phyloP scores from a whole-genome alignment of 805 yeast genomes.

The Diddensiella santjacobensis region DNA sequence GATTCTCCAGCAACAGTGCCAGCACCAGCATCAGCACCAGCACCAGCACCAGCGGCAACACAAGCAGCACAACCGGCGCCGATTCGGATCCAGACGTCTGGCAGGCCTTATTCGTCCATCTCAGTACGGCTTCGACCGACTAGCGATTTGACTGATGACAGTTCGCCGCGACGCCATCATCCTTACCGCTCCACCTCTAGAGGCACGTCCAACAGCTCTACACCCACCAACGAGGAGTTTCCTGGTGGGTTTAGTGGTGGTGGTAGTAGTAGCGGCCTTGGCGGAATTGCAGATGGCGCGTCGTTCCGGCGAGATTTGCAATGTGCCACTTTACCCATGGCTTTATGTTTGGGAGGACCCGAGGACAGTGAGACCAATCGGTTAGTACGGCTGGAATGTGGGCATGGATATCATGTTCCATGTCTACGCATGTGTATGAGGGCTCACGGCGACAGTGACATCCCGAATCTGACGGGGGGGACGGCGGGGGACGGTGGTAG shows the following conservation, averaged over 20 bases:
- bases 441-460: slow-evolving; percentile 30
- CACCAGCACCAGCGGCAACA: neutral
- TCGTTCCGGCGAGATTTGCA: slow-evolving; percentile 27
- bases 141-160: neutral
- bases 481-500: slow-evolving; percentile 11
- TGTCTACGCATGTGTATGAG: slow-evolving; percentile 29
- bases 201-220: slow-evolving; percentile 1
- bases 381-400: slow-evolving; percentile 27
- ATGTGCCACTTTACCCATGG: slow-evolving; percentile 27
- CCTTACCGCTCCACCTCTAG: slow-evolving; percentile 17
- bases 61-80: neutral
- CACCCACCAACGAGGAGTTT: neutral
- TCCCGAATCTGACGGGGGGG: slow-evolving; percentile 23
- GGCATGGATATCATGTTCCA: slow-evolving; percentile 30
- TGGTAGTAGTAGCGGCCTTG: too few relatives aligned
- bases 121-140: neutral
- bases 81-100: neutral
- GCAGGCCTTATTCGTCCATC: neutral
- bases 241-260: neutral
- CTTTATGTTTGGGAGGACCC: slow-evolving; percentile 23
- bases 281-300: too few relatives aligned
- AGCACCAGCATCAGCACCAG: neutral
- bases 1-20: neutral
- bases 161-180: slow-evolving; percentile 17
- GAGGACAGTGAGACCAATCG: neutral